Conservation (phyloP, 1,284 basidiomycete species). For the Ceratorhiza oryzae-sativae region DNA sequence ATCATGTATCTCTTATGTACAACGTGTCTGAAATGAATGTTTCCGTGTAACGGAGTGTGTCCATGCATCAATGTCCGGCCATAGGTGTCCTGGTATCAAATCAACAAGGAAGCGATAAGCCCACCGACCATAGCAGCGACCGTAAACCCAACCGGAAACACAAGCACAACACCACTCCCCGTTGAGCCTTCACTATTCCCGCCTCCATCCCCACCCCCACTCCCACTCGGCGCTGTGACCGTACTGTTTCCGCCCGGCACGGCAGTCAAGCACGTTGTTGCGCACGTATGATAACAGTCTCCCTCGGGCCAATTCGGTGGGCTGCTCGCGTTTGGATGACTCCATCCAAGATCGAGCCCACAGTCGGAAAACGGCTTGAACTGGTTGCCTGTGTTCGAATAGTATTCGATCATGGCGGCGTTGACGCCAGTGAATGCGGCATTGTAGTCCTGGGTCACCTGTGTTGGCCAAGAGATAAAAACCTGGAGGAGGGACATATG, state of each 20-base stretch:
- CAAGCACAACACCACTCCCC: neutral
- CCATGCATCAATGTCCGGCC: no score
- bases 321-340: slow-evolving; percentile 40
- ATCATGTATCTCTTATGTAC: no score
- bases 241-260: neutral
- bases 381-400: slow-evolving; percentile 17
- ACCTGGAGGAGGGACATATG: no score
- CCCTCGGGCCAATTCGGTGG: slow-evolving; percentile 39
- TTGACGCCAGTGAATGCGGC: slow-evolving; percentile 43
- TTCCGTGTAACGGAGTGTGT: neutral
- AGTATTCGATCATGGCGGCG: slow-evolving; percentile 40
- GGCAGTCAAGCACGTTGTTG: neutral
- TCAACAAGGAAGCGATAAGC: neutral
- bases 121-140: neutral
- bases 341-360: slow-evolving; percentile 42
- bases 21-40: neutral
- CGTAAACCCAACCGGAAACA: neutral
- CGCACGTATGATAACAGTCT: slow-evolving; percentile 42
- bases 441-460: slow-evolving; percentile 43
- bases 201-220: no score
- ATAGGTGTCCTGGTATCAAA: neutral
- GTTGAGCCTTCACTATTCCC: neutral
- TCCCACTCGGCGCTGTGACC: neutral
- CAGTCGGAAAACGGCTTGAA: slow-evolving; percentile 43
- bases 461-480: slow-evolving; percentile 29